These are phyloP conservation scores for Auriscalpium vulgare DNA, from an alignment of 768 basidiomycete genomes.

Conservation along the genomic window DNA sequence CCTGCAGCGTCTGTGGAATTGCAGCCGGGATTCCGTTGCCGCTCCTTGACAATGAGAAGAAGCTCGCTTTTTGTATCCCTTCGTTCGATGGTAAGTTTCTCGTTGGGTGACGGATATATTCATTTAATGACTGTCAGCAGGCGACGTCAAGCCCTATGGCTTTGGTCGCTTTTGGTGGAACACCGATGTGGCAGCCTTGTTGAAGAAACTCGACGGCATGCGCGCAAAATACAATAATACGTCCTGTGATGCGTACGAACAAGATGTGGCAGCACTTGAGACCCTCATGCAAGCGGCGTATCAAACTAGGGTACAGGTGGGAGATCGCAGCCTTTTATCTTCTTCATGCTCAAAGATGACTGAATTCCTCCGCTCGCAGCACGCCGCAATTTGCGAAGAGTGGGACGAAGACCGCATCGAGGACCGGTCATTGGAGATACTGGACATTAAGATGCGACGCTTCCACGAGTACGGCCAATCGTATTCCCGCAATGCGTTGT, in stretches of 20 bases:
- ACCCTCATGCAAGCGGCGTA: not conserved
- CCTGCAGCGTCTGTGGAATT: not conserved
- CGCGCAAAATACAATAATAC: too few species aligned
- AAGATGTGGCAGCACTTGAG: too few species aligned
- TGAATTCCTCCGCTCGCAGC: not conserved
- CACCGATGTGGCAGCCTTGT: too few species aligned
- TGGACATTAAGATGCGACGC: conserved; percentile 1
- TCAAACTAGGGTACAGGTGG: not conserved
- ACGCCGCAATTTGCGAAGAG: not conserved
- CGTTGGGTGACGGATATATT: too few species aligned
- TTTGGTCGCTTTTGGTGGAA: too few species aligned
- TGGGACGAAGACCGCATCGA: conserved; percentile 3
- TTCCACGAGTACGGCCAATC: conserved; percentile 3
- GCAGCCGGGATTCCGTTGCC: not conserved
- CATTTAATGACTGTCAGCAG: too few species aligned
- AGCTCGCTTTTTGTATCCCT: too few species aligned
- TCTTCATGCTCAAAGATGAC: not conserved
- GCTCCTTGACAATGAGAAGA: too few species aligned
- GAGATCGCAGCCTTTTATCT: not conserved
- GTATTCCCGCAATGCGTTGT: not conserved
- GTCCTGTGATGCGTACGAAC: too few species aligned
- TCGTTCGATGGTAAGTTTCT: too few species aligned
- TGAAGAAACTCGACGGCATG: too few species aligned
- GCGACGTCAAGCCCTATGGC: too few species aligned
- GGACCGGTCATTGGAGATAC: conserved; percentile 2